Evolutionary conservation across 139 green algal genomes (phyloP), one percentile per base, ranked within the genome.

Genomic region (Tetraselmis chui): DNA sequence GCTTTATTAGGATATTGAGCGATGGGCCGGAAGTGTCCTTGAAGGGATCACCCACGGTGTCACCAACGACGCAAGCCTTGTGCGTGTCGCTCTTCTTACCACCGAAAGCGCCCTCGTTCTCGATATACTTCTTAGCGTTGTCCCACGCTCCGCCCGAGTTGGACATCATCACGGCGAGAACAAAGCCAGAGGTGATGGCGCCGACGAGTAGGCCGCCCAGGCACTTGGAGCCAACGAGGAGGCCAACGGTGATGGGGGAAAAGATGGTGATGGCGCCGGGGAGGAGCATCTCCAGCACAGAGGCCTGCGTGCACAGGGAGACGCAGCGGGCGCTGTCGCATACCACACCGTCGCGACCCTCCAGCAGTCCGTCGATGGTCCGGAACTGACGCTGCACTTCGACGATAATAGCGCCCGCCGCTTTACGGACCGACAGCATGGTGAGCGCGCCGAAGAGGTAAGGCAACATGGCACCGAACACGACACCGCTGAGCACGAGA

Each of bases 121-220:
- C 91, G 23, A 94, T 82, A 80, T 90, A 94, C 84, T 94, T 94
- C 84, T 94, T 94, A 59, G 89, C 87, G 76, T 94, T 94, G 80
- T 94, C 91, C 91, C 91, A 94, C 76, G 91, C 91, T 29, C 90
- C 90, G 26, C 90, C 90, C 28, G 90, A 81, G 79, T 90, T 93
- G 76, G 87, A 89, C 29, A 87, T 82, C 23, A 85, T 87, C 58
- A 93, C 83, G 11, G 84, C 89, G 28, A 93, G 84, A 83, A 88
- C 75, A 32, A 90, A 75, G 45, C 85, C 87, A 23, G 87, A 91
- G 23, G 84, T 76, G 59, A 93, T 81, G 27, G 85, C 78, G 32
- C 89, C 89, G 11, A 79, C 83, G 76, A 93, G 82, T 2, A 91
- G 30, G 59, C 89, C 89, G 2, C 79, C 87, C 25, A 84, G 75